These are phyloP conservation scores for Cymbopogon citratus DNA, from an alignment of 176 grass and related monocot species.

Conservation along the genomic window DNA sequence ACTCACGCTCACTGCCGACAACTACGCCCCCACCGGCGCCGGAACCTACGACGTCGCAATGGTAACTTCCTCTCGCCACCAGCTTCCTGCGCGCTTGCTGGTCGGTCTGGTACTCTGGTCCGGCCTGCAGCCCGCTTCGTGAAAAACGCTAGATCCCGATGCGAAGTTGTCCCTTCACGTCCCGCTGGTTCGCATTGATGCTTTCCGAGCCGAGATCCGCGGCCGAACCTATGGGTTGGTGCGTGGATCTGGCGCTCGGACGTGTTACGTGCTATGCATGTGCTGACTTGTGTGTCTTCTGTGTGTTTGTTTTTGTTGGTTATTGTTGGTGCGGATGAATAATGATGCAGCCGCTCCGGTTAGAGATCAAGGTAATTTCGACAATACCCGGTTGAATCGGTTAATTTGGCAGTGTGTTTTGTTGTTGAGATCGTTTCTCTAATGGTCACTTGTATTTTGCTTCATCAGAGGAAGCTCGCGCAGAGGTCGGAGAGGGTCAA, in stretches of 20 bases:
- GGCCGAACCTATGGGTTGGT: background rate
- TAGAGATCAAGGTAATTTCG: conserved; percentile 82
- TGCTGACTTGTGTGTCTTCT: conserved; percentile 27
- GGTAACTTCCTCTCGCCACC: conserved; percentile 14
- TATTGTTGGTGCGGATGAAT: background rate
- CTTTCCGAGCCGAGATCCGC: conserved; percentile 19
- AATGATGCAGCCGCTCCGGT: conserved; percentile 63
- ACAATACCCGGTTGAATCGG: conserved; percentile 13
- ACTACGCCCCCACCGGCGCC: background rate
- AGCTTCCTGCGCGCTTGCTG: background rate
- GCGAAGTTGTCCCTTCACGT: background rate
- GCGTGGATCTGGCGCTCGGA: conserved; percentile 31
- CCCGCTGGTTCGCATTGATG: background rate
- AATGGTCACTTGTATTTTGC: conserved; percentile 16
- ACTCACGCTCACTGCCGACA: background rate
- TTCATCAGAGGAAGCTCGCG: conserved; percentile 90
- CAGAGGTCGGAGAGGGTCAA: conserved; percentile 92
- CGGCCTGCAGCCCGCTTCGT: conserved; percentile 3
- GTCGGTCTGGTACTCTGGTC: background rate
- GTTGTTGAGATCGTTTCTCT: background rate
- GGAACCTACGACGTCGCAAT: conserved; percentile 19
- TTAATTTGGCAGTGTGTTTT: conserved; percentile 12
- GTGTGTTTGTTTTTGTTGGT: conserved; percentile 15
- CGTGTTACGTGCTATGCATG: background rate
- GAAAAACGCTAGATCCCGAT: conserved; percentile 27